Base-by-base conservation (phyloP, 306 rosid species). In the Vachellia pachyceras region DNA sequence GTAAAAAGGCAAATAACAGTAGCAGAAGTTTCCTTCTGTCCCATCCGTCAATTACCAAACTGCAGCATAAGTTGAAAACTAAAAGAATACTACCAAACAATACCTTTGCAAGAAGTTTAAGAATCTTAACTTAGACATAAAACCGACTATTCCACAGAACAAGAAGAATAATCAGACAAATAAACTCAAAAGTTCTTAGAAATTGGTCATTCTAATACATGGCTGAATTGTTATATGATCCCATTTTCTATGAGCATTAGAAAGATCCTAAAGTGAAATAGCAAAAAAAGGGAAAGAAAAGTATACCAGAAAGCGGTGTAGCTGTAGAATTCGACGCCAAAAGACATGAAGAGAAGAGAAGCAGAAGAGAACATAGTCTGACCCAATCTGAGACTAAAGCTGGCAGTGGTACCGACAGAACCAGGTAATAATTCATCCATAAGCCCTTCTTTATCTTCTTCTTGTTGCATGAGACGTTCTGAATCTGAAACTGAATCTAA, bases 261-360 rank as follows among this genome's bases (percentile, higher is more conserved):
- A 18, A 52, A 18, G 20, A 52, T 52, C 22, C 22, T n/a, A 46
- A 44, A n/a, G 67, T 60, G 39, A 60, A 47, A 25, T 33, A 36
- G 12, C 68, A 57, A 44, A 42, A 9, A 44, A 73, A 11, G 33
- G 33, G 9, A 18, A 10, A 52, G 69, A 80, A 17, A 52, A 73
- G 80, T 87, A 49, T 49, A 94, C 98, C 97, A 94, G 90, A 94
- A 94, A 86, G 97, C 87, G 1, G 97, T 90, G 86, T 89, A 92
- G 91, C 94, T 87, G 88, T 94, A 94, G 90, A 92, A 94, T 45
- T 89, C 97, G 61, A 90, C 94, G 8, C 95, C 94, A 47, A 90
- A 40, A 80, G 98, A 92, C 98, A 94, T 90, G 86, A 94, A 90
- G 78, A 92, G 89, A 77, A 94, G 95, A 33, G 98, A 94, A 66